phyloP scores from a whole-genome alignment of 2,329 filamentous ascomycete genomes.

The Incumbomyces lentus region DNA sequence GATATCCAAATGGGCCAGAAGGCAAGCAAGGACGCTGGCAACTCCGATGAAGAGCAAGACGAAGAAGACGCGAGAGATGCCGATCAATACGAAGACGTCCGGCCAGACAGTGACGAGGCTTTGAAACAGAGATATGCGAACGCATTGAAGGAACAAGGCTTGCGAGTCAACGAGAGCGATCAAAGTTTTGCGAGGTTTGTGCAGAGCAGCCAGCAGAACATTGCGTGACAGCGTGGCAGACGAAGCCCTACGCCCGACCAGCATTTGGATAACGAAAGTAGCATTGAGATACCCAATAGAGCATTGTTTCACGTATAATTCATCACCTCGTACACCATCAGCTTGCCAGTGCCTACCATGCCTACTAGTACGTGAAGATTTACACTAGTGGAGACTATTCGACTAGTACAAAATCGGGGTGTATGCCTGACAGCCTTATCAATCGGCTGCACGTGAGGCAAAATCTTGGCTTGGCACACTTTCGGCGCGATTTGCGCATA shows the following conservation, averaged over 20 bases:
- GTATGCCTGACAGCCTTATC: no score
- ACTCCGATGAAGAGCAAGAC: constrained; percentile 29
- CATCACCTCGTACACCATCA: not conserved
- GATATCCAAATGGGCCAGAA: constrained; percentile 59
- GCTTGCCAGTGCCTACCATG: no score
- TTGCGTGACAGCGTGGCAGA: not conserved
- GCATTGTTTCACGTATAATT: constrained; percentile 10
- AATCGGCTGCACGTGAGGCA: not conserved
- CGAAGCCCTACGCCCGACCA: no score
- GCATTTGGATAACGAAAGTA: constrained; percentile 1
- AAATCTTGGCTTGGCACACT: constrained; percentile 4
- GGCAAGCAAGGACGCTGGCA: constrained; percentile 16
- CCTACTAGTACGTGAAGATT: no score
- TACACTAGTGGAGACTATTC: not conserved
- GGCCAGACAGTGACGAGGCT: constrained; percentile 52
- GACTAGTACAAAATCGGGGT: not conserved
- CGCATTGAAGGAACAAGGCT: constrained; percentile 52
- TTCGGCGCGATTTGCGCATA: not conserved
- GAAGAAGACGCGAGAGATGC: constrained; percentile 39
- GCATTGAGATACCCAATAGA: constrained; percentile 17
- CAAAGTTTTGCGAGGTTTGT: constrained; percentile 40
- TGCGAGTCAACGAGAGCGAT: constrained; percentile 34
- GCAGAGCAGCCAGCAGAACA: not conserved
- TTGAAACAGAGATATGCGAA: constrained; percentile 67
- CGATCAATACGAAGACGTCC: constrained; percentile 41